Evolutionary conservation across 2,329 filamentous ascomycete species (phyloP).

Genomic region (Trichoderma sp.): DNA sequence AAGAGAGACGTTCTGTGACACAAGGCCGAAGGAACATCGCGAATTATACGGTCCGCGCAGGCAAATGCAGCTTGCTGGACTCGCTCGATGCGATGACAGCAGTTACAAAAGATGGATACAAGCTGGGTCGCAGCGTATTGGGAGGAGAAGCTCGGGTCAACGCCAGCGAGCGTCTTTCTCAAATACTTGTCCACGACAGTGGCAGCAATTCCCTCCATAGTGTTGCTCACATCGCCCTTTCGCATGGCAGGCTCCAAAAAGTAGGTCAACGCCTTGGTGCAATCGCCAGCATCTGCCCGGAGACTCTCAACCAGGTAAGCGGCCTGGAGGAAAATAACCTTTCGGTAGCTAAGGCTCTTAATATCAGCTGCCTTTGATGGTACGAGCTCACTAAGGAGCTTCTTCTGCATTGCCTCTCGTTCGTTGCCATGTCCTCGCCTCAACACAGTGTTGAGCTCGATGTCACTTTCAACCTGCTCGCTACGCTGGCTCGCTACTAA

Average conservation of each 20-base stretch:
- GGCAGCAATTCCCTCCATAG: constrained; percentile 62
- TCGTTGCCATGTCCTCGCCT: constrained; percentile 80
- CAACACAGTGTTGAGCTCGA: constrained; percentile 92
- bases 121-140: constrained; percentile 88
- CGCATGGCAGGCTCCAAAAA: constrained; percentile 89
- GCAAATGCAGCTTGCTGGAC: constrained; percentile 83
- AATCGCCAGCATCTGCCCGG: constrained; percentile 81
- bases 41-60: constrained; percentile 83
- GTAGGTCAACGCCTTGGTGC: constrained; percentile 83
- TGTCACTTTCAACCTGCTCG: constrained; percentile 90
- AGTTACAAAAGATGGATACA: constrained; percentile 77
- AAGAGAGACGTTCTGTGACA: constrained; percentile 90
- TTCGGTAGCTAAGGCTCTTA: constrained; percentile 78
- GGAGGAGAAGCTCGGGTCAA: constrained; percentile 77
- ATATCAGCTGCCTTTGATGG: constrained; percentile 77
- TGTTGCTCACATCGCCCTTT: constrained; percentile 58
- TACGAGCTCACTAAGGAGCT: constrained; percentile 67
- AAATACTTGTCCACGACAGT: constrained; percentile 78
- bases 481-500: constrained; percentile 84
- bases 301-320: constrained; percentile 86
- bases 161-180: constrained; percentile 66
- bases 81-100: constrained; percentile 88
- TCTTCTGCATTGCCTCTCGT: constrained; percentile 76
- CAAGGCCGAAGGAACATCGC: constrained; percentile 79
- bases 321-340: constrained; percentile 87